These are phyloP conservation scores for Stipa capillata DNA, from an alignment of 176 grass and related monocot species.

Conservation along the genomic window DNA sequence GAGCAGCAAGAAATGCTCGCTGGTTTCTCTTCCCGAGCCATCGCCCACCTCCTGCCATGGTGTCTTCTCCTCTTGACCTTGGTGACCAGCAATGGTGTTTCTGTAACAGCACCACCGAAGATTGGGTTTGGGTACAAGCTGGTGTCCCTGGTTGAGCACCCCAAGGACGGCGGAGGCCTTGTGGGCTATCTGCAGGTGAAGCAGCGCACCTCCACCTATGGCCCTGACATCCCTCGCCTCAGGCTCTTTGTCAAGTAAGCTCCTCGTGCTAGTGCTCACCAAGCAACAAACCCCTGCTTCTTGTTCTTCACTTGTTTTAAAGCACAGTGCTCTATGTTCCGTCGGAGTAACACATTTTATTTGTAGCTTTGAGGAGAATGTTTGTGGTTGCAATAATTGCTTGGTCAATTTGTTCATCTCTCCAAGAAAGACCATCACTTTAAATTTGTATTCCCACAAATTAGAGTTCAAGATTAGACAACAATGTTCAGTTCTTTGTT, in stretches of 20 bases:
- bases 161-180: slow-evolving; percentile 50
- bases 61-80: slow-evolving; percentile 23
- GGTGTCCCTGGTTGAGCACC: slow-evolving; percentile 49
- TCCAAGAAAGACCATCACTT: not conserved
- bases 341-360: not conserved
- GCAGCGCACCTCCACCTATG: slow-evolving; percentile 54
- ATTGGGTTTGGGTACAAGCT: slow-evolving; percentile 65
- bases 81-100: not conserved
- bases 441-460: not conserved
- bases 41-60: slow-evolving; percentile 9
- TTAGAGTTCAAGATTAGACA: not conserved
- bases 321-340: not conserved
- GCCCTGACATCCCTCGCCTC: slow-evolving; percentile 85
- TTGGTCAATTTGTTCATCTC: not conserved
- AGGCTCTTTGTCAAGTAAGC: slow-evolving; percentile 92
- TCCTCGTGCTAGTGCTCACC: not conserved
- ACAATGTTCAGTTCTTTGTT: not conserved
- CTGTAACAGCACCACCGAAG: slow-evolving; percentile 2
- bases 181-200: slow-evolving; percentile 65
- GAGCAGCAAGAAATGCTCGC: slow-evolving; percentile 10
- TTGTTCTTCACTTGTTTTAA: not conserved
- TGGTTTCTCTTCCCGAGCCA: not conserved
- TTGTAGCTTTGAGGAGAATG: slow-evolving; percentile 24
- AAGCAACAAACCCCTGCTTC: not conserved
- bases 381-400: not conserved